Percentiles rank a stretch among this genome's conserved stretches.
Conservation (phyloP, 805 yeast genomes). For the Metahyphopichia silvanorum region DNA sequence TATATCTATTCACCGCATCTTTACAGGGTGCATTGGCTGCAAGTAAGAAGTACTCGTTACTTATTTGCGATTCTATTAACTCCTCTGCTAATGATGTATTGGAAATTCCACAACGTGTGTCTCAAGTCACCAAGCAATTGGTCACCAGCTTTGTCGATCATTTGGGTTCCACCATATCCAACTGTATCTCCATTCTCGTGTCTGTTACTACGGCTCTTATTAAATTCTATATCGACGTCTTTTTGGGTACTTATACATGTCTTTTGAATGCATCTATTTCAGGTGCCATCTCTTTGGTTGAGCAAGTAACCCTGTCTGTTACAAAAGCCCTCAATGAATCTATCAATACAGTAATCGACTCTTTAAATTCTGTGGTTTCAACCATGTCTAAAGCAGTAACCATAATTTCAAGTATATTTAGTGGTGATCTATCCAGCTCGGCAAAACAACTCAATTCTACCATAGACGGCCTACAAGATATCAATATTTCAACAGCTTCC, state of each 20-base stretch:
- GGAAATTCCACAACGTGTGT: conserved; percentile 50
- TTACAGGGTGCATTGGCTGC: conserved; percentile 20
- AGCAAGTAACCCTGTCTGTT: conserved; percentile 67
- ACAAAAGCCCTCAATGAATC: conserved; percentile 52
- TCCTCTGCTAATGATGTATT: conserved; percentile 23
- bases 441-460: conserved; percentile 7
- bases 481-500: conserved; percentile 53
- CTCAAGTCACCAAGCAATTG: conserved; percentile 52
- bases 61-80: conserved; percentile 50
- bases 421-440: conserved; percentile 14
- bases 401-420: not conserved
- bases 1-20: conserved; percentile 53
- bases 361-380: conserved; percentile 35
- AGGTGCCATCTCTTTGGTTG: conserved; percentile 68
- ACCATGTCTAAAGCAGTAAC: not conserved
- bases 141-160: conserved; percentile 46
- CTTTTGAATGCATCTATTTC: conserved; percentile 69
- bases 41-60: conserved; percentile 31
- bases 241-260: conserved; percentile 86
- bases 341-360: conserved; percentile 54
- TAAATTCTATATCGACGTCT: conserved; percentile 64
- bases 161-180: conserved; percentile 44
- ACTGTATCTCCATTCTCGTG: conserved; percentile 43
- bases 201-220: conserved; percentile 59
- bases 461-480: conserved; percentile 6